A percentile compares a stretch with the other conserved stretches of the same genome.
Conservation (phyloP, 31 red algal species). For the Bonnemaisonia californica region DNA sequence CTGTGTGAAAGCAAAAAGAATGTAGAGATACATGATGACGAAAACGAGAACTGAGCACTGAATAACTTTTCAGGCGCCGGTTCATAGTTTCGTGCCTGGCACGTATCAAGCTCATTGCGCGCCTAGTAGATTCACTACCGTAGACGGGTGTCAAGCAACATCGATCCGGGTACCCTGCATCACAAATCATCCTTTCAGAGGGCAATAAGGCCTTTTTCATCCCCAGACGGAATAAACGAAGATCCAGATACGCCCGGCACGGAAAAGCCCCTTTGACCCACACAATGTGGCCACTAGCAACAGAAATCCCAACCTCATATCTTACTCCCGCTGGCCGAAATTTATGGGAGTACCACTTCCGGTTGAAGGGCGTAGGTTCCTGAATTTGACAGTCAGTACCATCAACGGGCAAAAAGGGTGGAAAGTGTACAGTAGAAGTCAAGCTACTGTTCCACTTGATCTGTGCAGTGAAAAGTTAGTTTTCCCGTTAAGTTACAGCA, state of each 20-base stretch:
- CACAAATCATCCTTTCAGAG: not conserved
- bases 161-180: not conserved
- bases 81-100: constrained; percentile 2
- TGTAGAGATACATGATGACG: no score
- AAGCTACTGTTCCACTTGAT: no score
- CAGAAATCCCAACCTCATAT: constrained; percentile 25
- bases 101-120: not conserved
- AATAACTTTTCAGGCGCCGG: not conserved
- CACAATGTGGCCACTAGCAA: constrained; percentile 1
- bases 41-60: not conserved
- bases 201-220: not conserved
- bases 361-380: constrained; percentile 12
- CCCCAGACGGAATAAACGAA: not conserved
- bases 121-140: not conserved
- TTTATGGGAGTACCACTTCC: constrained; percentile 5
- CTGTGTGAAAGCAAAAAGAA: no score
- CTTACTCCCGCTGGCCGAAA: not conserved
- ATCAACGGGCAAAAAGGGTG: constrained; percentile 17
- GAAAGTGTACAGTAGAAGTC: no score
- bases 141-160: not conserved
- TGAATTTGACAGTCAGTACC: constrained; percentile 8
- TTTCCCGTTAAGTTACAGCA: no score
- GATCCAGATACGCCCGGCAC: constrained; percentile 7
- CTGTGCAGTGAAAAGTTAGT: no score
- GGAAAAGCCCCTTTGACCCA: constrained; percentile 22